Evolutionary conservation across 805 yeast genomes (phyloP), one percentile per base, ranked within the genome.

Genomic region (Spathaspora gorwiae): DNA sequence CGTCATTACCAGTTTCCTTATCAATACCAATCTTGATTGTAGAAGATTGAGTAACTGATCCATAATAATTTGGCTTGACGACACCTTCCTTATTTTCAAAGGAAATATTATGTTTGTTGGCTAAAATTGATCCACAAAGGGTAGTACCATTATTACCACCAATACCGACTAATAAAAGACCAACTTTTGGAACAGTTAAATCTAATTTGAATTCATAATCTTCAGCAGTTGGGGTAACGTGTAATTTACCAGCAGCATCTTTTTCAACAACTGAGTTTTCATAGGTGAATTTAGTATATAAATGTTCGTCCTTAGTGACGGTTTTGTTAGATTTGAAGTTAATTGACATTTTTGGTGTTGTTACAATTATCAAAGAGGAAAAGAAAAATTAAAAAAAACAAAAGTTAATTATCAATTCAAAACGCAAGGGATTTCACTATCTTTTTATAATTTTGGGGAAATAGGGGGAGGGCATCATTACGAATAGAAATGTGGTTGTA

Each of bases 121-220:
- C 96, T 53, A 86, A 78, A 42, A 83, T 75, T 8, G 97, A 84
- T 38, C 92, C 90, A 44, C 90, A 80, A 53, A 92, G 76, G 11
- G 98, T 90, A 47, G 97, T 78, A 66, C 97, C 98, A 62, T 90
- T 90, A 76, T 90, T 90, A 68, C 98, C 98, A 56, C 97, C 97
- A 54, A 90, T 76, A 55, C 98, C 98, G 32, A 90, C 97, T 51
- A 92, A 76, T 81, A 90, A 68, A 51, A 90, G 73, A 56, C 98
- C 98, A 40, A 89, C 78, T 66, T 84, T 89, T 56, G 96, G 96
- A 37, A 83, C 80, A 46, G 75, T 76, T 62, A 87, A 76, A 56
- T 89, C 95, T 42, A 87, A 83, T 66, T 88, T 87, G 76, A 90
- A 92, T 61, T 89, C 84, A 61, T 88, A 88, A 53, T 88, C 84